phyloP scores from a whole-genome alignment of 108 stramenopile genomes.

The Pseudonitzschia pungens region DNA sequence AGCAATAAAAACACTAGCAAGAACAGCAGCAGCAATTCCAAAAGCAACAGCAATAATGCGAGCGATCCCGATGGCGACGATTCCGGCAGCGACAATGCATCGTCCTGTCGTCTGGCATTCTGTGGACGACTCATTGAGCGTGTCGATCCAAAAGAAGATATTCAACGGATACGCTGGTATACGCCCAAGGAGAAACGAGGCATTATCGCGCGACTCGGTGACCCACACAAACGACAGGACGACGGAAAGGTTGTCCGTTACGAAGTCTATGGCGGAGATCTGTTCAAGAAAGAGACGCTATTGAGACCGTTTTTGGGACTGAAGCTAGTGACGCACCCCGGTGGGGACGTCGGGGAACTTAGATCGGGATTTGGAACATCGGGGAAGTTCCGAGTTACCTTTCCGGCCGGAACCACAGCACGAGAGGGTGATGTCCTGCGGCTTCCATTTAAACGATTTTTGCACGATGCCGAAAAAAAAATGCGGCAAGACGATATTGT shows the following conservation, averaged over 20 bases:
- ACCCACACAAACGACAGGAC: conserved; percentile 69
- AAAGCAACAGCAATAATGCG: neutral
- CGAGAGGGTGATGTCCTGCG: conserved; percentile 67
- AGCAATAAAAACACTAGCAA: neutral
- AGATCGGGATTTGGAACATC: conserved; percentile 87
- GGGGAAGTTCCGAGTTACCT: conserved; percentile 89
- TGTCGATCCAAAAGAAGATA: conserved; percentile 40
- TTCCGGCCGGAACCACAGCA: conserved; percentile 76
- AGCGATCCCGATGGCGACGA: neutral
- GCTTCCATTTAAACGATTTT: conserved; percentile 81
- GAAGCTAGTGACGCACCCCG: conserved; percentile 64
- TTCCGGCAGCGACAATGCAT: conserved; percentile 18
- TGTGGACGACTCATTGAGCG: conserved; percentile 81
- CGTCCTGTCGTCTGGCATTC: conserved; percentile 90
- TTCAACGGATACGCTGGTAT: conserved; percentile 54
- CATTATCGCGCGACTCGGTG: conserved; percentile 63
- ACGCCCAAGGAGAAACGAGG: conserved; percentile 79
- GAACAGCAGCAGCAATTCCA: neutral
- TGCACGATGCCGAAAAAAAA: conserved; percentile 74
- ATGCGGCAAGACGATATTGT: conserved; percentile 73
- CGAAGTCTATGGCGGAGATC: conserved; percentile 80
- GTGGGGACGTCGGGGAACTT: conserved; percentile 78
- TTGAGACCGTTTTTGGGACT: conserved; percentile 87
- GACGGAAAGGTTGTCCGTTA: conserved; percentile 77
- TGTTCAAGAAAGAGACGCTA: conserved; percentile 91